These are phyloP conservation scores for Emergomyces africanus DNA, from an alignment of 2,329 filamentous ascomycete genomes.

Conservation along the genomic window DNA sequence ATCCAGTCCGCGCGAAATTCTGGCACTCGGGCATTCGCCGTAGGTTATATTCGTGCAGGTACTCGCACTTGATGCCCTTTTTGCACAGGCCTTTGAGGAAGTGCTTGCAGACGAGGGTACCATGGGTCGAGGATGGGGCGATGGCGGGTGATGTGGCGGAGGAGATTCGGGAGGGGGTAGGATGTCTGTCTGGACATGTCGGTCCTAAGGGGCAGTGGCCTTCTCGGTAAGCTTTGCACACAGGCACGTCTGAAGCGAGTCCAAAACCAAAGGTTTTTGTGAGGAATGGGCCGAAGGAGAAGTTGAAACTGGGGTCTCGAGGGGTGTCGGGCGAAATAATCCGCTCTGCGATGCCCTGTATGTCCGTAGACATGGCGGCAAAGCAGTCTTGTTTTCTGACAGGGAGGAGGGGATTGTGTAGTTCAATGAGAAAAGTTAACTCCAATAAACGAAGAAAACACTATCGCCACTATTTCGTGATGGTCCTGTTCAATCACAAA, in stretches of 20 bases:
- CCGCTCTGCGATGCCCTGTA: slow-evolving; percentile 20
- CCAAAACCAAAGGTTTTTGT: slow-evolving; percentile 73
- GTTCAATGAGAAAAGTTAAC: background rate
- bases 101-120: slow-evolving; percentile 86
- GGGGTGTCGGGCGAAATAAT: slow-evolving; percentile 24
- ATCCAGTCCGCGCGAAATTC: slow-evolving; percentile 85
- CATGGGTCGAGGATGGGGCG: slow-evolving; percentile 29
- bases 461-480: background rate
- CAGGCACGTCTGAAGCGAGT: slow-evolving; percentile 61
- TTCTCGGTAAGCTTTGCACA: slow-evolving; percentile 74
- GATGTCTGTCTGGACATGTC: slow-evolving; percentile 75
- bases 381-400: background rate
- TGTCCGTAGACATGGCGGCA: slow-evolving; percentile 22
- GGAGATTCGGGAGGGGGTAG: slow-evolving; percentile 33
- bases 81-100: slow-evolving; percentile 96
- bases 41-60: slow-evolving; percentile 96
- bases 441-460: background rate
- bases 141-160: slow-evolving; percentile 32
- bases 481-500: background rate
- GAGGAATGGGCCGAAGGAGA: slow-evolving; percentile 78
- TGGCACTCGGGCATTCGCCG: slow-evolving; percentile 98
- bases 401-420: background rate
- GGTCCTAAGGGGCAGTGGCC: slow-evolving; percentile 79
- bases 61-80: slow-evolving; percentile 93
- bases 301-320: slow-evolving; percentile 38